These are phyloP conservation scores for Drechslerella dactyloides DNA, from an alignment of 2,329 filamentous ascomycete genomes.

Conservation along the genomic window DNA sequence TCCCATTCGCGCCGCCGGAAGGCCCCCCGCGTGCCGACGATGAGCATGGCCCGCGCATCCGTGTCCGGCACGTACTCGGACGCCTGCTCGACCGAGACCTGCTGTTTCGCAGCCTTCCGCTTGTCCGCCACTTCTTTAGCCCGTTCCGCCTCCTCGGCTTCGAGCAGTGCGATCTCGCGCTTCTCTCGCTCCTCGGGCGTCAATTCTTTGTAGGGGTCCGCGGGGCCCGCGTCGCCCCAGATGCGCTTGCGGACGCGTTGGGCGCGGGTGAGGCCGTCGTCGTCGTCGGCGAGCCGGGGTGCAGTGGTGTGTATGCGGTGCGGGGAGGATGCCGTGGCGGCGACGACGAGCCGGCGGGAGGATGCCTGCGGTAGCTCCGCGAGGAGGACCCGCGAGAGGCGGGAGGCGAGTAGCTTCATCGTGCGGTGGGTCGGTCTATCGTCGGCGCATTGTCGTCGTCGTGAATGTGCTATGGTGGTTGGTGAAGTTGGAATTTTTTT, in stretches of 20 bases:
- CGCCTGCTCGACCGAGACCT: background rate
- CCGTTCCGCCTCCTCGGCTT: conserved; percentile 25
- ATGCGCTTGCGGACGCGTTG: conserved; percentile 34
- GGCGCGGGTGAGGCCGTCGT: conserved; percentile 29
- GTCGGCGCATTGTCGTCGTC: background rate
- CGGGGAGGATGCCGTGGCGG: conserved; percentile 6
- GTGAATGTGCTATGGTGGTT: too few relatives aligned
- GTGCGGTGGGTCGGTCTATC: background rate
- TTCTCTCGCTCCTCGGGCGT: conserved; percentile 40
- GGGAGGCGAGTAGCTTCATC: conserved; percentile 33
- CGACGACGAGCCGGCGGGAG: conserved; percentile 1
- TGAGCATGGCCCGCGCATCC: conserved; percentile 35
- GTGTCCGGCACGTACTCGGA: conserved; percentile 29
- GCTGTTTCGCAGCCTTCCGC: conserved; percentile 2
- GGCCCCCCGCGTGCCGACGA: conserved; percentile 33
- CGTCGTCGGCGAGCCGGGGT: conserved; percentile 6
- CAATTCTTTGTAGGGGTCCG: conserved; percentile 35
- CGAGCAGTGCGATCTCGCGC: conserved; percentile 25
- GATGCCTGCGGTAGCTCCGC: conserved; percentile 24
- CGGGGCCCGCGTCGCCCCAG: conserved; percentile 36
- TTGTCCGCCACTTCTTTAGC: conserved; percentile 4
- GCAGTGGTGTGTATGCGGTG: conserved; percentile 24
- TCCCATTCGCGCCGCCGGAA: conserved; percentile 45
- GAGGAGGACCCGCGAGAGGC: conserved; percentile 36
- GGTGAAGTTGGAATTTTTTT: background rate